Base-by-base conservation (phyloP, 805 yeast species). In the Komagataella mondaviorum region DNA sequence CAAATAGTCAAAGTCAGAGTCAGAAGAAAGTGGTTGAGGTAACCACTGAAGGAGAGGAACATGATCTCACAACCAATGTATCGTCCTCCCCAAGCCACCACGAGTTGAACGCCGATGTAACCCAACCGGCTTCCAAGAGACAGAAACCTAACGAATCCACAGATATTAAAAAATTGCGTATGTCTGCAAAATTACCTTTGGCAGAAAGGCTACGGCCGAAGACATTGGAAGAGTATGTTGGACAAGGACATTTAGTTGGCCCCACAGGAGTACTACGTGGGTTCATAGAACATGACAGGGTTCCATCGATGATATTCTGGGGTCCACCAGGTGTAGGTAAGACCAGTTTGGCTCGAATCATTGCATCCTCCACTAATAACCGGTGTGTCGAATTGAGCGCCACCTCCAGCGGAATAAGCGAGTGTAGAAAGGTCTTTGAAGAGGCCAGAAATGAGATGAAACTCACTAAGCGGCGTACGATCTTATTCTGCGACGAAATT, bases 241-340 rank as follows among this genome's bases (percentile, higher is more conserved):
- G 99, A 0, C 99, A 93, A 65, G 69, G 71, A 12, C 95, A 90
- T 65, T 66, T 93, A 2, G 70, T 91, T 4, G 84, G 86, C 0
- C 65, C 68, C 1, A 70, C 72, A 6, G 95, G 96, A 1, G 70
- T 82, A 2, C 67, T 91, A 2, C 68, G 80, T 23, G 81, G 81
- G 47, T 85, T 85, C 54, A 71, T 90, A 1, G 72, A 75, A 44
- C 67, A 75, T 65, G 78, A 83, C n/a, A 70, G 72, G 48, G 70
- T 86, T 6, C 97, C 97, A 1, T 88, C 96, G 0, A 74, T 93
- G 80, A 80, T 93, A 1, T 67, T 93, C 4, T 85, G 93, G 86
- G 99, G 99, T 0, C 96, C 96, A 0, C 95, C 97, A 1, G 99
- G 99, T 0, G 90, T 88, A 2, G 91, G 93, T 72, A 93, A 93